A percentile compares a stretch with the other conserved stretches of the same genome.
phyloP scores from a whole-genome alignment of 2,329 filamentous ascomycete species.

The Penicillium sp. region DNA sequence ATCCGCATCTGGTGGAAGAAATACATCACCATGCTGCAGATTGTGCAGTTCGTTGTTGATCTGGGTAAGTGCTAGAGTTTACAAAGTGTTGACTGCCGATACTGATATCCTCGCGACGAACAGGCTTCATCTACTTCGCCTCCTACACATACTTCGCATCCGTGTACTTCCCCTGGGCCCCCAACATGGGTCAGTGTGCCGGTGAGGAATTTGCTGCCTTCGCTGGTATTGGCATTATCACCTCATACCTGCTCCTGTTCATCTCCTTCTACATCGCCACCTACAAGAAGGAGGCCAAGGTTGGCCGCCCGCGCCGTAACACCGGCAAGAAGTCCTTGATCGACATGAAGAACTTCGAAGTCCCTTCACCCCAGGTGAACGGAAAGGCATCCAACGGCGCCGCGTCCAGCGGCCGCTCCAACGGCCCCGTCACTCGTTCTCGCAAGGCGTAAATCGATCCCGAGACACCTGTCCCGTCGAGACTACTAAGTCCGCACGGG shows the following conservation, averaged over 20 bases:
- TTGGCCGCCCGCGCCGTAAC: constrained; percentile 43
- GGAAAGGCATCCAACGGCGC: constrained; percentile 31
- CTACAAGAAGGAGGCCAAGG: constrained; percentile 65
- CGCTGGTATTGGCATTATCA: constrained; percentile 83
- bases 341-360: constrained; percentile 71
- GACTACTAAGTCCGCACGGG: not conserved
- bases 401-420: constrained; percentile 37
- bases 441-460: constrained; percentile 41
- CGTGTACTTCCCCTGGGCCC: constrained; percentile 79
- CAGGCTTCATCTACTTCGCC: constrained; percentile 96
- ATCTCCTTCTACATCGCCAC: constrained; percentile 98
- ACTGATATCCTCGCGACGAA: constrained; percentile 5
- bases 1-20: constrained; percentile 99
- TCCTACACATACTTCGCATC: constrained; percentile 98
- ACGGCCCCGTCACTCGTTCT: constrained; percentile 44
- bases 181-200: constrained; percentile 78
- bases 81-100: not conserved
- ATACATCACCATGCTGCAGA: constrained; percentile 97
- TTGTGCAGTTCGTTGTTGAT: constrained; percentile 94
- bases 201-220: constrained; percentile 97
- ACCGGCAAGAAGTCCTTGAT: constrained; percentile 80
- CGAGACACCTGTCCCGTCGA: not conserved
- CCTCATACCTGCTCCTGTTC: constrained; percentile 94
- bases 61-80: constrained; percentile 59
- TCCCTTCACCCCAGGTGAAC: constrained; percentile 43